phyloP scores from a whole-genome alignment of 192 early-diverging fungal genomes.

The Powellomyces hirtus region DNA sequence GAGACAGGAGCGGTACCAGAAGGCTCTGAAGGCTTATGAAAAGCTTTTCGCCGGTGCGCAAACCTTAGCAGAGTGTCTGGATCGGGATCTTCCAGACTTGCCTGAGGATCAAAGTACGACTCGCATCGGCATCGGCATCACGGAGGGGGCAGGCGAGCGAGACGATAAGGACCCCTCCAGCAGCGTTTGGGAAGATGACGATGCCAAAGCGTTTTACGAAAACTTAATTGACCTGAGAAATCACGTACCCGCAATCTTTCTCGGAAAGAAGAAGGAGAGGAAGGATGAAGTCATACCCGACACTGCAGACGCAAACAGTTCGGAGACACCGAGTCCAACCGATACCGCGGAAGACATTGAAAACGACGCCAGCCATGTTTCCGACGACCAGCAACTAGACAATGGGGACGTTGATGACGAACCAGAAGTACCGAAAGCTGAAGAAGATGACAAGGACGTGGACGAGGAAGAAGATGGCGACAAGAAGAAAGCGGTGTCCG shows the following conservation, averaged over 20 bases:
- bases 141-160: conserved; percentile 5
- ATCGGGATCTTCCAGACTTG: conserved; percentile 72
- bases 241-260: conserved; percentile 79
- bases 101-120: conserved; percentile 66
- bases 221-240: conserved; percentile 74
- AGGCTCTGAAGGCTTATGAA: conserved; percentile 64
- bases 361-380: no score
- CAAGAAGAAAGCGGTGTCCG: conserved; percentile 17
- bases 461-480: conserved; percentile 19
- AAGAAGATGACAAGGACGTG: conserved; percentile 13
- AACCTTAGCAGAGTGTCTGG: conserved; percentile 71
- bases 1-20: conserved; percentile 72
- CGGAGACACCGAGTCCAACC: neutral
- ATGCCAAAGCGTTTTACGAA: conserved; percentile 88
- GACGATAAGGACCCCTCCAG: conserved; percentile 18
- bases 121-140: conserved; percentile 36
- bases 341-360: no score
- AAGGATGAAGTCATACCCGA: conserved; percentile 6
- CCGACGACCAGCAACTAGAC: no score
- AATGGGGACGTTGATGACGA: no score
- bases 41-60: conserved; percentile 59
- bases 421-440: no score
- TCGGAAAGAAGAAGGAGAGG: conserved; percentile 50
- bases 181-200: conserved; percentile 90
- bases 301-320: neutral